These are phyloP conservation scores for Leishmania martiniquensis DNA, from an alignment of 208 protist genomes.

Conservation along the genomic window DNA sequence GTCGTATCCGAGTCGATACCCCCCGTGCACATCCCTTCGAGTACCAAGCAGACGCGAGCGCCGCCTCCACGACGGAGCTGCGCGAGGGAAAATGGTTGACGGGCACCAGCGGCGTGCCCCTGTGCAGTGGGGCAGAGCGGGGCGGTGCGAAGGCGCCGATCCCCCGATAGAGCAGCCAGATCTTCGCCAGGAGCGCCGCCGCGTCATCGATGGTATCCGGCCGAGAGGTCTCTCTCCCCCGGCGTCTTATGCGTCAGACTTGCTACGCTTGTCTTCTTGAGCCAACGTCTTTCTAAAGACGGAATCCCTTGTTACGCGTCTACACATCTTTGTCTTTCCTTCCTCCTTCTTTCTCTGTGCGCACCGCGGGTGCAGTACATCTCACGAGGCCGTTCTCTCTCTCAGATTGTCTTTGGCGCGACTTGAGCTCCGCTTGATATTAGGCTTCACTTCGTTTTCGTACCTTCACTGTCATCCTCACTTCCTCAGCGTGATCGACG, in stretches of 20 bases:
- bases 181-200: neutral
- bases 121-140: neutral
- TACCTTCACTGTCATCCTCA: conserved; percentile 1
- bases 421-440: no score
- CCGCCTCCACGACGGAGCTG: neutral
- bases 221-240: no score
- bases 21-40: neutral
- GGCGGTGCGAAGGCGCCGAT: neutral
- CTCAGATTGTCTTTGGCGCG: neutral
- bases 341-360: neutral
- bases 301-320: neutral
- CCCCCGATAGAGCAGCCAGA: neutral
- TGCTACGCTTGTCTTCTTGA: conserved; percentile 26
- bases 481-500: neutral
- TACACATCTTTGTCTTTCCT: neutral
- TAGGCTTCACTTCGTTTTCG: no score
- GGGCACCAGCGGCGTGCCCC: neutral
- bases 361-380: conserved; percentile 2
- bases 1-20: neutral
- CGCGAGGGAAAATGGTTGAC: neutral
- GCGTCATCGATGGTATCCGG: neutral
- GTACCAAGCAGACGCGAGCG: neutral
- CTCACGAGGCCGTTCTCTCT: conserved; percentile 1
- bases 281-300: conserved; percentile 21
- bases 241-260: neutral